Percentiles rank a stretch among this genome's conserved stretches.
Evolutionary conservation across 1,284 basidiomycete species (phyloP).

Genomic region (Leucoagaricus sp.): DNA sequence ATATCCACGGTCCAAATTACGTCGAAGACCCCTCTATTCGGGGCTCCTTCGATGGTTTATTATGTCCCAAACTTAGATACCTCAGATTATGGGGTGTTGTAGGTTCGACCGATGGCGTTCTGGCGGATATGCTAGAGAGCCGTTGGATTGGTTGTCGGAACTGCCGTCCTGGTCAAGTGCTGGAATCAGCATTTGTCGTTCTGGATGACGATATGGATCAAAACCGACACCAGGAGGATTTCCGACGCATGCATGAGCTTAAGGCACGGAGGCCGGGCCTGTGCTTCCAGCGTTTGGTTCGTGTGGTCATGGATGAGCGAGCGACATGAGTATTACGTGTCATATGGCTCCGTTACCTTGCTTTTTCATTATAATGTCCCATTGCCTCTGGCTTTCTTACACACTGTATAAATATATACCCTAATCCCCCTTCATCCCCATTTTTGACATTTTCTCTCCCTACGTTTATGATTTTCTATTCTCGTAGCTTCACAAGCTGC

Average conservation of each 20-base stretch:
- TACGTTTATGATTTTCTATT: constrained; percentile 1
- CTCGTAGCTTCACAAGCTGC: too few species aligned
- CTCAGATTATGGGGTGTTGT: constrained; percentile 30
- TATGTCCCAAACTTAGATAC: constrained; percentile 28
- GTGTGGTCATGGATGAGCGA: constrained; percentile 8
- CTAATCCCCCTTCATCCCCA: background rate
- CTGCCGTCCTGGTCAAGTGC: constrained; percentile 2
- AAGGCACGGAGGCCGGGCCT: constrained; percentile 9
- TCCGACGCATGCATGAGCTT: constrained; percentile 10
- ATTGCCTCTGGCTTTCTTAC: background rate
- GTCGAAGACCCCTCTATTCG: background rate
- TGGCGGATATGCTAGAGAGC: constrained; percentile 33
- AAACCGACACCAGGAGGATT: constrained; percentile 14
- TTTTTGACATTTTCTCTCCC: background rate
- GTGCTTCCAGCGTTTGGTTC: constrained; percentile 12
- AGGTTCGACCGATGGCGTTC: constrained; percentile 25
- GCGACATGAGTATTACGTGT: background rate
- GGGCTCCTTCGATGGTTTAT: background rate
- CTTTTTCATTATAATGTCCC: background rate
- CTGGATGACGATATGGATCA: constrained; percentile 17
- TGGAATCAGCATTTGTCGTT: constrained; percentile 13
- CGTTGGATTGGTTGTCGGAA: constrained; percentile 22
- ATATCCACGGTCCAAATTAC: constrained; percentile 9
- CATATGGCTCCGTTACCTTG: background rate
- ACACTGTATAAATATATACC: background rate